Conservation (phyloP, 208 protist species). For the Leishmania aethiopica region DNA sequence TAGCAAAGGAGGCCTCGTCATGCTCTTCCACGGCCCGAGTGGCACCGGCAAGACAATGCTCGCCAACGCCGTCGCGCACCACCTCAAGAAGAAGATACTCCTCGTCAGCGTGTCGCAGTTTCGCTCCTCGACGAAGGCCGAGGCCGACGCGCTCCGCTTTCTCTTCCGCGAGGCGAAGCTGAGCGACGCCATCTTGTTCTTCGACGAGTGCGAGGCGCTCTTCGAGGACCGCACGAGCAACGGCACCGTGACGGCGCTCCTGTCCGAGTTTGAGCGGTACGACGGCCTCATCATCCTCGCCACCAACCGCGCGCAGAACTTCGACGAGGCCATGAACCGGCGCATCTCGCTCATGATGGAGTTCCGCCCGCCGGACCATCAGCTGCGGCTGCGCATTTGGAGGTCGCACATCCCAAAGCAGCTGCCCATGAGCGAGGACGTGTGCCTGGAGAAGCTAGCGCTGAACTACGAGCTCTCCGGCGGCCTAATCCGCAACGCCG, state of each 20-base stretch:
- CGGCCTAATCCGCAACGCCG: slow-evolving; percentile 93
- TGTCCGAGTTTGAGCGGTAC: slow-evolving; percentile 93
- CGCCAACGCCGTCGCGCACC: slow-evolving; percentile 90
- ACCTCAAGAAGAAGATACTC: slow-evolving; percentile 87
- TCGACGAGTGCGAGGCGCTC: slow-evolving; percentile 94
- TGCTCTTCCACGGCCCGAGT: slow-evolving; percentile 93
- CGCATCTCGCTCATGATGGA: slow-evolving; percentile 93
- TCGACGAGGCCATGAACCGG: slow-evolving; percentile 94
- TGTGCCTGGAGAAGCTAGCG: slow-evolving; percentile 71
- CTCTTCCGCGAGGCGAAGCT: slow-evolving; percentile 93
- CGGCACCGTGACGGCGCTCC: slow-evolving; percentile 79
- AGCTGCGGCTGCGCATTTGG: slow-evolving; percentile 90
- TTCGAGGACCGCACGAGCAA: slow-evolving; percentile 89
- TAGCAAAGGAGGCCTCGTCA: slow-evolving; percentile 70
- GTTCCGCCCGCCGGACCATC: slow-evolving; percentile 87
- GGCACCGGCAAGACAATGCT: slow-evolving; percentile 95
- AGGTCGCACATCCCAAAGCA: slow-evolving; percentile 66
- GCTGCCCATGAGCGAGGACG: slow-evolving; percentile 59
- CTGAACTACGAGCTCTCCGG: slow-evolving; percentile 91
- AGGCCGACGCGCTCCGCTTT: slow-evolving; percentile 83
- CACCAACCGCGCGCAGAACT: slow-evolving; percentile 89
- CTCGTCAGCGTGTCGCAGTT: slow-evolving; percentile 89
- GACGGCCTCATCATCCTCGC: slow-evolving; percentile 91
- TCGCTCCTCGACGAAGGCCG: slow-evolving; percentile 55
- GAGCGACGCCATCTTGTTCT: slow-evolving; percentile 93